Evolutionary conservation across 257 asterid genomes (phyloP).

Genomic region (Jacaranda copaia): DNA sequence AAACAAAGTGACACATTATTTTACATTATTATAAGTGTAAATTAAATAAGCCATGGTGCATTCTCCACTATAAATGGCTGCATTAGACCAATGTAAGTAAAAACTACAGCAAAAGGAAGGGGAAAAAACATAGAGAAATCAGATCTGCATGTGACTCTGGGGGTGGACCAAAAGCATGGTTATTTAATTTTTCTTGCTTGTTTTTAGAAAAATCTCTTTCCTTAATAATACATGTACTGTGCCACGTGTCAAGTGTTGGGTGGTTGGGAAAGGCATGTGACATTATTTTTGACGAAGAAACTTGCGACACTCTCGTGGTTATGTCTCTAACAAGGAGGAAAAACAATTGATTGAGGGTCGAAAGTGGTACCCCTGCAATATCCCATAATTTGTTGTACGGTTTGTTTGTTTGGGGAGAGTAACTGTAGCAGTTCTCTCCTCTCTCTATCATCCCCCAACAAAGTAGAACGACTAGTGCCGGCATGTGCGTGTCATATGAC

Average conservation of each 20-base stretch:
- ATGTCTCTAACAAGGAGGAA: slow-evolving; percentile 62
- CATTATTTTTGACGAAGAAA: slow-evolving; percentile 44
- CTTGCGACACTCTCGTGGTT: slow-evolving; percentile 53
- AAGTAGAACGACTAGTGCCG: neutral
- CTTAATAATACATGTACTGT: slow-evolving; percentile 37
- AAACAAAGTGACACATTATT: too few species aligned
- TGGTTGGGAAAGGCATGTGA: slow-evolving; percentile 63
- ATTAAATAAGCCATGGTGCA: too few species aligned
- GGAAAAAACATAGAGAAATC: neutral
- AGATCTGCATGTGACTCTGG: slow-evolving; percentile 50
- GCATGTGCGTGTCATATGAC: slow-evolving; percentile 39
- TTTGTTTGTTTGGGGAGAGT: neutral
- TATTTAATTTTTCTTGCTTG: slow-evolving; percentile 48
- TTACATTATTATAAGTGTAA: too few species aligned
- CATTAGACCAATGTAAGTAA: neutral
- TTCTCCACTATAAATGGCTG: too few species aligned
- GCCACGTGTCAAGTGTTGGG: slow-evolving; percentile 57
- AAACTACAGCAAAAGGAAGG: neutral
- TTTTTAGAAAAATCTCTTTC: slow-evolving; percentile 37
- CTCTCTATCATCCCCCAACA: slow-evolving; percentile 2
- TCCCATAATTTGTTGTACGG: slow-evolving; percentile 1
- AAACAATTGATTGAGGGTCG: slow-evolving; percentile 30
- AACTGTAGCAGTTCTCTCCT: neutral
- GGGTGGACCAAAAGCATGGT: slow-evolving; percentile 51
- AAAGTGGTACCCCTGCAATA: slow-evolving; percentile 30